Percentiles rank a stretch among this genome's conserved stretches.
These are phyloP conservation scores for Hyaloscypha variabilis DNA, from an alignment of 495 filamentous ascomycete species.

Conservation along the genomic window DNA sequence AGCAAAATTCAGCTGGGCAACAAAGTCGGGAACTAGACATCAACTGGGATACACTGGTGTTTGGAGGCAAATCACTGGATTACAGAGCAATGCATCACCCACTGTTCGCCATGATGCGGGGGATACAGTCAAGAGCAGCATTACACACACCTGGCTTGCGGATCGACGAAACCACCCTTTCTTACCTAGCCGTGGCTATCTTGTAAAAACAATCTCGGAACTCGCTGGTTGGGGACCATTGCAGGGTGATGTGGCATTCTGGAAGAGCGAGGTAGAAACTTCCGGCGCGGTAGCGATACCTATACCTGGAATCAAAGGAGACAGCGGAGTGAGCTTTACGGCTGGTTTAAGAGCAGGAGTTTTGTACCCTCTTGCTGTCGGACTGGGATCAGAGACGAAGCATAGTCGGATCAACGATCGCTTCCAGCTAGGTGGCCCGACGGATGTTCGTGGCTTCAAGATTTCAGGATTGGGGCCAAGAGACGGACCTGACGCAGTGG, in stretches of 20 bases:
- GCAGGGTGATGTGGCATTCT: constrained; percentile 87
- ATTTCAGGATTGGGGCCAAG: constrained; percentile 85
- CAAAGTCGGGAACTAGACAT: constrained; percentile 62
- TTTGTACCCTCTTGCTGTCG: constrained; percentile 55
- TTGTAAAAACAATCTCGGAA: constrained; percentile 75
- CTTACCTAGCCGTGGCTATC: constrained; percentile 79
- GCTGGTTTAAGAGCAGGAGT: constrained; percentile 56
- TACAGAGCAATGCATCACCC: constrained; percentile 73
- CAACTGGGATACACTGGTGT: constrained; percentile 76
- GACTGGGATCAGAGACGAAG: constrained; percentile 53
- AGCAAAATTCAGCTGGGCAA: constrained; percentile 73
- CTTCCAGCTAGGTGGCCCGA: constrained; percentile 92
- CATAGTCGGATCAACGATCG: constrained; percentile 89
- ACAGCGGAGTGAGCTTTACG: constrained; percentile 68
- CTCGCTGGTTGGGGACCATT: constrained; percentile 85
- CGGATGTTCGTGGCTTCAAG: constrained; percentile 92
- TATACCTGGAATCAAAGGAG: constrained; percentile 63
- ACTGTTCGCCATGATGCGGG: constrained; percentile 84
- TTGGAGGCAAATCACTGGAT: constrained; percentile 86
- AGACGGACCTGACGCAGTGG: constrained; percentile 82
- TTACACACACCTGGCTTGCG: constrained; percentile 78
- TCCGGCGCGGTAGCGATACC: constrained; percentile 73
- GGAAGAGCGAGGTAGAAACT: constrained; percentile 82
- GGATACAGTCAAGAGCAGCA: constrained; percentile 84
- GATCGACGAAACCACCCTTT: constrained; percentile 81